A percentile compares a stretch with the other conserved stretches of the same genome.
These are phyloP conservation scores for Gloeophyllum trabeum DNA, from an alignment of 768 basidiomycete species.

Conservation along the genomic window DNA sequence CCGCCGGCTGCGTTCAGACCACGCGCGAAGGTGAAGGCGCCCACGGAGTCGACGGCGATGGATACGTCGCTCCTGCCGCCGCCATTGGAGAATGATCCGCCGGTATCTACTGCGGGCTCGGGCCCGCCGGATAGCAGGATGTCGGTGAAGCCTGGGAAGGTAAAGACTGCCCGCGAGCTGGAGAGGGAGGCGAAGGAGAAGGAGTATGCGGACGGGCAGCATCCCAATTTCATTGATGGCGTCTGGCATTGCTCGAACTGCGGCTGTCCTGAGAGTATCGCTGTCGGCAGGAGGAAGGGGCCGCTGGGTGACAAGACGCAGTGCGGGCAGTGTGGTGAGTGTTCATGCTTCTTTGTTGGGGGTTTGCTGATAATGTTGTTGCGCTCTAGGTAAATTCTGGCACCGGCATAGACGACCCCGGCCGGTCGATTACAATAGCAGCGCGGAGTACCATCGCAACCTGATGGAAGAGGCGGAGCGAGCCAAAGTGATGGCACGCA, in stretches of 20 bases:
- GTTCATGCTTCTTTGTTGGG: constrained; percentile 1
- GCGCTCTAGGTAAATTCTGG: constrained; percentile 70
- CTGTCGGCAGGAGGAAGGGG: constrained; percentile 79
- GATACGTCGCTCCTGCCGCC: constrained; percentile 46
- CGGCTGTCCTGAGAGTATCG: constrained; percentile 81
- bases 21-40: constrained; percentile 46
- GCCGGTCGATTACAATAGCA: constrained; percentile 70
- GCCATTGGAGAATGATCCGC: constrained; percentile 52
- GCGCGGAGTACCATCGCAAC: constrained; percentile 57
- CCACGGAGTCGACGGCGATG: constrained; percentile 58
- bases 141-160: constrained; percentile 33
- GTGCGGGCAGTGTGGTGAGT: constrained; percentile 86
- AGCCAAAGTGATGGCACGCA: constrained; percentile 41
- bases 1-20: constrained; percentile 43
- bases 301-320: constrained; percentile 85
- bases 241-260: constrained; percentile 96
- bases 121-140: constrained; percentile 4
- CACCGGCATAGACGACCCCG: constrained; percentile 76
- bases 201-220: constrained; percentile 76
- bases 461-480: constrained; percentile 45
- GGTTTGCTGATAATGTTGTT: constrained; percentile 4
- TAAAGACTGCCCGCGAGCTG: constrained; percentile 60
- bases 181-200: constrained; percentile 78
- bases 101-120: constrained; percentile 20
- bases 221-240: constrained; percentile 71